A percentile compares a stretch with the other conserved stretches of the same genome.
These are phyloP conservation scores for Hypoxylon cercidicola DNA, from an alignment of 495 filamentous ascomycete species.

Conservation along the genomic window DNA sequence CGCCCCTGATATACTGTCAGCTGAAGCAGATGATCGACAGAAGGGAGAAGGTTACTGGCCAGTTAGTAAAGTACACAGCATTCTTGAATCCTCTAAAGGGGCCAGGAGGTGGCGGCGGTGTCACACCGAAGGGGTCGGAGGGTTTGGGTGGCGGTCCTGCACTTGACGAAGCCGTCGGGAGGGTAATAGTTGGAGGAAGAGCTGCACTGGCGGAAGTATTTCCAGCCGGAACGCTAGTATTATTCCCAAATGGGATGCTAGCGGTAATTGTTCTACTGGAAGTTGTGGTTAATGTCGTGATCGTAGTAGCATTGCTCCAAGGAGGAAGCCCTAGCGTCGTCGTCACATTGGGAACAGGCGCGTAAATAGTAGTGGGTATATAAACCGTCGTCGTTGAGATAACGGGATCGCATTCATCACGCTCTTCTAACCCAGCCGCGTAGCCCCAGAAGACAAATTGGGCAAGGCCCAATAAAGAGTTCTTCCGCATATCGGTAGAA, in stretches of 20 bases:
- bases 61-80: constrained; percentile 60
- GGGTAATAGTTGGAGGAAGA: constrained; percentile 3
- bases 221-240: constrained; percentile 1
- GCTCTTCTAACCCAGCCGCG: constrained; percentile 20
- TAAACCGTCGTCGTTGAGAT: constrained; percentile 41
- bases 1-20: constrained; percentile 29
- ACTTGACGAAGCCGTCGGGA: constrained; percentile 9
- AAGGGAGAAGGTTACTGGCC: constrained; percentile 39
- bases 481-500: constrained; percentile 26
- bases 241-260: constrained; percentile 10
- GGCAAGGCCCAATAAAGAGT: constrained; percentile 26
- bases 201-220: constrained; percentile 8
- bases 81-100: constrained; percentile 49
- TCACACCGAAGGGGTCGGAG: constrained; percentile 8
- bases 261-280: constrained; percentile 13
- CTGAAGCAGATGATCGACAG: neutral
- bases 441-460: constrained; percentile 33
- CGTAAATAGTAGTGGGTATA: constrained; percentile 40
- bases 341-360: constrained; percentile 29
- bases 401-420: constrained; percentile 19
- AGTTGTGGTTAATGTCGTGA: constrained; percentile 18
- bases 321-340: constrained; percentile 17
- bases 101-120: constrained; percentile 31
- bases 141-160: constrained; percentile 29
- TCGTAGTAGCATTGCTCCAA: constrained; percentile 23